Evolutionary conservation across 305 asterid genomes (phyloP).

Genomic region (Fraxinus sp.): DNA sequence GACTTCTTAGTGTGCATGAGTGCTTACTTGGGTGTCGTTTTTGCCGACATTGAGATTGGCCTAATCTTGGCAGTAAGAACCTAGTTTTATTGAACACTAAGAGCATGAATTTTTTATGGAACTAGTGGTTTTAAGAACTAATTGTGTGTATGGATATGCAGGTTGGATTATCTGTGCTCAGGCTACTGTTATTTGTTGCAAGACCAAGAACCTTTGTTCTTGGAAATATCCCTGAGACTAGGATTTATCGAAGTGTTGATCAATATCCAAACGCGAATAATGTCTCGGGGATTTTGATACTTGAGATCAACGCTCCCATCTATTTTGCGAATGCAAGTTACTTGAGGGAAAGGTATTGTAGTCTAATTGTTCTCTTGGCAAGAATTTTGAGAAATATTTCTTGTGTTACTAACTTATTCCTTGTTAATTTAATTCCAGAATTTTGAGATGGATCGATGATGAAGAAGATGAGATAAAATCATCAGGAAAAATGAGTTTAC

Average conservation of each 20-base stretch:
- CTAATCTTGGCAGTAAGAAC: conserved; percentile 67
- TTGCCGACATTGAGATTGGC: conserved; percentile 72
- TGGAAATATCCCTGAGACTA: conserved; percentile 79
- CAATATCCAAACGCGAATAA: conserved; percentile 62
- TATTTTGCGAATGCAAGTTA: conserved; percentile 84
- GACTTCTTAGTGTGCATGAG: conserved; percentile 82
- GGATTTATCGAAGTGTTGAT: conserved; percentile 67
- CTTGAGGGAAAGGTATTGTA: conserved; percentile 76
- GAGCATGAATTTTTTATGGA: no score
- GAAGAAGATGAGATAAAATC: conserved; percentile 72
- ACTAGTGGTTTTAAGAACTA: not conserved
- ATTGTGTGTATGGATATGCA: conserved; percentile 21
- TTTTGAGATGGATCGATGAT: conserved; percentile 86
- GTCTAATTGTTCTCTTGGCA: not conserved
- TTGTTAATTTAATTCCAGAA: conserved; percentile 33
- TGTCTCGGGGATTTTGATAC: conserved; percentile 73
- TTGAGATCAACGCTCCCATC: conserved; percentile 82
- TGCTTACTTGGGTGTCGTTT: conserved; percentile 80
- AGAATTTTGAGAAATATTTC: not conserved
- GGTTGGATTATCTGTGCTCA: conserved; percentile 68
- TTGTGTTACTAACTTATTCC: not conserved
- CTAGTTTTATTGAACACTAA: not conserved
- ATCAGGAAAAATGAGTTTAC: conserved; percentile 49
- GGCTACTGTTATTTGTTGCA: conserved; percentile 77
- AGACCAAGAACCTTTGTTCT: conserved; percentile 78